Evolutionary conservation across 192 early-diverging fungal genomes (phyloP).

Genomic region (Physocladia obscura): DNA sequence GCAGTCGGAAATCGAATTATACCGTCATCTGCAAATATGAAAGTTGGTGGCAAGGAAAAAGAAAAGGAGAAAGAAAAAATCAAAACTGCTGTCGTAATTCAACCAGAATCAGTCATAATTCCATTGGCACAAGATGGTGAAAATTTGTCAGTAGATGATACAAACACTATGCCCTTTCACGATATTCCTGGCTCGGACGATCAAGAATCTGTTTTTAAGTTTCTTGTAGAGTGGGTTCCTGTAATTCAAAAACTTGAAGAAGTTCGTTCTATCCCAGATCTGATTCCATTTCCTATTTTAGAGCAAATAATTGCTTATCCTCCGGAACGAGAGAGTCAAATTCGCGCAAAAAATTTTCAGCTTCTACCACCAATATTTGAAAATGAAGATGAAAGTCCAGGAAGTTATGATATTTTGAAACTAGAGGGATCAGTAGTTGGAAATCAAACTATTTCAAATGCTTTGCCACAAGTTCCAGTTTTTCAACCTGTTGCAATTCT

Average conservation of each 20-base stretch:
- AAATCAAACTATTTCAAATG: background rate
- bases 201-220: conserved; percentile 45
- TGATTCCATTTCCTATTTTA: conserved; percentile 34
- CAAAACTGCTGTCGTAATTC: background rate
- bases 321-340: conserved; percentile 31
- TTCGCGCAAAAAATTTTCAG: conserved; percentile 31
- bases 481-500: background rate
- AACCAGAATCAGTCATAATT: background rate
- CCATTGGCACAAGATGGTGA: conserved; percentile 18
- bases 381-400: conserved; percentile 36
- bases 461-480: background rate
- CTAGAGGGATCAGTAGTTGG: too few relatives aligned
- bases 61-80: conserved; percentile 22
- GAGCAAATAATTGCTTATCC: conserved; percentile 49
- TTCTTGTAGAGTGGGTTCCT: conserved; percentile 44
- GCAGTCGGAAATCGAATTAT: background rate
- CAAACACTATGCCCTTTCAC: background rate
- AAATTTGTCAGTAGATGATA: background rate
- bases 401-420: background rate
- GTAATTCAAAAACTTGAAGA: conserved; percentile 28
- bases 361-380: conserved; percentile 29
- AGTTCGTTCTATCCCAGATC: conserved; percentile 4
- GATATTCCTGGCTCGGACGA: conserved; percentile 44
- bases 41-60: conserved; percentile 14
- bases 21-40: conserved; percentile 39